Evolutionary conservation across 75 land plant species (phyloP).

Genomic region (Sequoiadendron giganteum): DNA sequence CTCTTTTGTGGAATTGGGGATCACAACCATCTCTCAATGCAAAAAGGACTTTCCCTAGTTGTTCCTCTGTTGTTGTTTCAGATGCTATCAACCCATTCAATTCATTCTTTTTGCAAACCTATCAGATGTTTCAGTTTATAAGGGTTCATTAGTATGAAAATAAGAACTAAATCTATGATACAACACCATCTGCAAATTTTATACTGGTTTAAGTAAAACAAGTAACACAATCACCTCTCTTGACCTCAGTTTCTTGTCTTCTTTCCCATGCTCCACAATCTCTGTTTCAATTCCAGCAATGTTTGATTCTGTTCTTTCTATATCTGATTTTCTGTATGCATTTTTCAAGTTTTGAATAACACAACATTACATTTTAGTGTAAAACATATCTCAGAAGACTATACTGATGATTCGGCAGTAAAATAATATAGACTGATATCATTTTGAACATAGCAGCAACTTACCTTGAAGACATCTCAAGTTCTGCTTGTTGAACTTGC

Average conservation of each 20-base stretch:
- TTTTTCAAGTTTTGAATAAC: background rate
- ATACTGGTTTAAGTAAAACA: background rate
- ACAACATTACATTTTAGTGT: background rate
- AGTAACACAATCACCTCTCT: conserved; percentile 6
- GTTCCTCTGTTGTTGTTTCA: conserved; percentile 1
- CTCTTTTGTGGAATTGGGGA: conserved; percentile 4
- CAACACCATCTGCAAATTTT: background rate
- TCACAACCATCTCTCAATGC: conserved; percentile 8
- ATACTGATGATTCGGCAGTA: background rate
- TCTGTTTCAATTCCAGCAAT: background rate
- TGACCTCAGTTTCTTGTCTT: conserved; percentile 7
- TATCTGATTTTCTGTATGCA: background rate
- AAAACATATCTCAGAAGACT: background rate
- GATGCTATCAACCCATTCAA: conserved; percentile 5
- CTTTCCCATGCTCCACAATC: background rate
- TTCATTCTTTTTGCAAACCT: conserved; percentile 10
- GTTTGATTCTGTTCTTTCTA: background rate
- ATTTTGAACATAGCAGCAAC: background rate
- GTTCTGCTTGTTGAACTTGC: conserved; percentile 6
- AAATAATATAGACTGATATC: background rate
- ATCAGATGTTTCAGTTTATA: background rate
- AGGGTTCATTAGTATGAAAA: background rate
- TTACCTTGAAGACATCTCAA: background rate
- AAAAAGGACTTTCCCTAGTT: conserved; percentile 4
- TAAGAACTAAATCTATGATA: background rate